These are phyloP conservation scores for Irpex sp. DNA, from an alignment of 1,284 basidiomycete genomes.

Conservation along the genomic window DNA sequence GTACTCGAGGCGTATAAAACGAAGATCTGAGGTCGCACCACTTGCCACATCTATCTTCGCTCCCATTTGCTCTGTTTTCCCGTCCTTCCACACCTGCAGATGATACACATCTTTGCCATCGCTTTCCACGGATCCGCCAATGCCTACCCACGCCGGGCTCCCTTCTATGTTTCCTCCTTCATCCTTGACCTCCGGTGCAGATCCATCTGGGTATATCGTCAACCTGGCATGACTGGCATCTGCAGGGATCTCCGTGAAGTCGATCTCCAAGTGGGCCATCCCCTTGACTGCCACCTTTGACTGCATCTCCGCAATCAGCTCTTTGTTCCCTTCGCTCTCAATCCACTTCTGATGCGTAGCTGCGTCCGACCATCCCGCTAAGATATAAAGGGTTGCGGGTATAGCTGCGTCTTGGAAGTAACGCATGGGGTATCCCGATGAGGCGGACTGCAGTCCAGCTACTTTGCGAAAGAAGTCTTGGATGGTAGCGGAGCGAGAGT, in stretches of 20 bases:
- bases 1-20: not conserved
- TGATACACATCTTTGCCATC: not conserved
- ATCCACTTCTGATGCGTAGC: slow-evolving; percentile 41
- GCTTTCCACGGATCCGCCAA: not conserved
- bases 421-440: slow-evolving; percentile 36
- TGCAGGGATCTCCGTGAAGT: slow-evolving; percentile 29
- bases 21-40: not conserved
- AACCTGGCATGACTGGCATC: slow-evolving; percentile 2
- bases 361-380: slow-evolving; percentile 43
- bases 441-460: slow-evolving; percentile 31
- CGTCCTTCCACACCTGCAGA: not conserved
- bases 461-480: slow-evolving; percentile 22
- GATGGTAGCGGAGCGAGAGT: slow-evolving; percentile 13
- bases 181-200: not conserved
- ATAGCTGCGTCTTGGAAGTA: slow-evolving; percentile 29
- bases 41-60: not conserved
- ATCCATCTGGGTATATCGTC: not conserved
- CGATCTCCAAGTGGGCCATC: slow-evolving; percentile 37
- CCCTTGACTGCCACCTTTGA: slow-evolving; percentile 31
- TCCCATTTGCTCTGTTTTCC: not conserved
- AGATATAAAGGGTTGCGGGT: slow-evolving; percentile 30
- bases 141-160: not conserved
- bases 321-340: slow-evolving; percentile 36
- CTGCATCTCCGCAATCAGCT: slow-evolving; percentile 29
- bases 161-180: not conserved